Evolutionary conservation across 2,329 filamentous ascomycete genomes (phyloP), one percentile per base, ranked within the genome.

Genomic region (Penicillium sp.): DNA sequence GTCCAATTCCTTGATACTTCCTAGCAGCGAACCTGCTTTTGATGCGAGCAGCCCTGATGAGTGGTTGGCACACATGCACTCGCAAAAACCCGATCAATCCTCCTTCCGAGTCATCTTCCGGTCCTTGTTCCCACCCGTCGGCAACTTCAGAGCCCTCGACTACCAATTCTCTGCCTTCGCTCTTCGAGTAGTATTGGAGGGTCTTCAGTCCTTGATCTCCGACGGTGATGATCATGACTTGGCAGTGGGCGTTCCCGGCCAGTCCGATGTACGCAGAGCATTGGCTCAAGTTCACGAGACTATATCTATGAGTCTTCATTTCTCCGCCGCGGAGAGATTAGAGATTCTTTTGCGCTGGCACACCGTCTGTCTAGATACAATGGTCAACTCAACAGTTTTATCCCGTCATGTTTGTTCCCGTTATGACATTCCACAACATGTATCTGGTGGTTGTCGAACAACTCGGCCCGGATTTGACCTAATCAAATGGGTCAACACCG

Each of bases 261-360:
- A 70, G 45, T 69, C 71, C 13, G 76, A 78, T 55, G 68, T 79
- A 6, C 68, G 73, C 4, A 63, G 68, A 31, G 78, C 75, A 5
- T 60, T 79, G n/a, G 71, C 68, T 37, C 72, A 75, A 52, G 64
- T 79, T 4, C 70, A 79, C 52, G 70, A 74, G 37, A 73, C 68
- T 11, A 77, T 79, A 24, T 68, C 67, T 1, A 68, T 68, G 59
- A 76, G 70, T 57, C 68, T 70, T 4, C 70, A 72, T 42, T 68
- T 77, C 27, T 71, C 71, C 2, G 63, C 69, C 2, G 65, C 69
- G 0, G 78, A 80, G 49, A 63, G 71, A 31, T 67, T 77, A 1
- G 77, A 79, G 55, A 69, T 76, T 0, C 67, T 79, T 8, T 63
- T 80, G 0, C 73, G 77, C 35, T 80, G 78, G 77, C 78, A 79